A percentile compares a stretch with the other conserved stretches of the same genome.
These are phyloP conservation scores for Neonectria ditissima DNA, from an alignment of 2,329 filamentous ascomycete genomes.

Conservation along the genomic window DNA sequence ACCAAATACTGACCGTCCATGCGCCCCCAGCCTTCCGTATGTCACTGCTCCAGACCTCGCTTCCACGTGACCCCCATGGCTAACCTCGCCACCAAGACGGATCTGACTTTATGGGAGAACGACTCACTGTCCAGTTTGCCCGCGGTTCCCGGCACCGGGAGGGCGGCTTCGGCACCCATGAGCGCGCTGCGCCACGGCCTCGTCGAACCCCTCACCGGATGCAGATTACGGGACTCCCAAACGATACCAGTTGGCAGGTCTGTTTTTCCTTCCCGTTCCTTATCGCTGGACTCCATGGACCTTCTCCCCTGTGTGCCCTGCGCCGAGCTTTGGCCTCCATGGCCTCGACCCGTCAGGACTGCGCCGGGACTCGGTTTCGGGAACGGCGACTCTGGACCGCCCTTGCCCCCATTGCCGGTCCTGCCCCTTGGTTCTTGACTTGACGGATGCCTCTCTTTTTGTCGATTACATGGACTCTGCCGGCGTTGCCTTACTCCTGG, in stretches of 20 bases:
- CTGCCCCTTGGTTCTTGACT: conserved; percentile 50
- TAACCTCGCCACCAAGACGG: conserved; percentile 73
- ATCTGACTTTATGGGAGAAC: conserved; percentile 97
- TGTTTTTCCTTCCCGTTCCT: conserved; percentile 76
- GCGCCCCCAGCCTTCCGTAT: conserved; percentile 69
- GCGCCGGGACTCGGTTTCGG: conserved; percentile 43
- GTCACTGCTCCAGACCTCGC: conserved; percentile 50
- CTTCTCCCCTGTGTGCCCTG: conserved; percentile 45
- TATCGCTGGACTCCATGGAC: conserved; percentile 60
- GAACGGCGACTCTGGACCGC: conserved; percentile 45
- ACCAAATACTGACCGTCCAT: conserved; percentile 36
- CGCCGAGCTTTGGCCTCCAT: conserved; percentile 48
- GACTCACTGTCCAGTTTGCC: conserved; percentile 97
- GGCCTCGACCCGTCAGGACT: conserved; percentile 44
- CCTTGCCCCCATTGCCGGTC: conserved; percentile 41
- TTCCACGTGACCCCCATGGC: conserved; percentile 31
- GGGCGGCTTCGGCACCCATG: conserved; percentile 62
- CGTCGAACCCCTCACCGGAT: conserved; percentile 96
- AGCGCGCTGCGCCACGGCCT: conserved; percentile 76
- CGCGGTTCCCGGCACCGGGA: conserved; percentile 78
- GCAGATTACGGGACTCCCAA: conserved; percentile 96
- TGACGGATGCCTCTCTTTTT: conserved; percentile 53
- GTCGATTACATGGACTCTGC: conserved; percentile 50
- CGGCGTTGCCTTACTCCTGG: conserved; percentile 58
- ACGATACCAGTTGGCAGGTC: conserved; percentile 99